These are phyloP conservation scores for Spinellus fusiger DNA, from an alignment of 192 early-diverging fungal species.

Conservation along the genomic window DNA sequence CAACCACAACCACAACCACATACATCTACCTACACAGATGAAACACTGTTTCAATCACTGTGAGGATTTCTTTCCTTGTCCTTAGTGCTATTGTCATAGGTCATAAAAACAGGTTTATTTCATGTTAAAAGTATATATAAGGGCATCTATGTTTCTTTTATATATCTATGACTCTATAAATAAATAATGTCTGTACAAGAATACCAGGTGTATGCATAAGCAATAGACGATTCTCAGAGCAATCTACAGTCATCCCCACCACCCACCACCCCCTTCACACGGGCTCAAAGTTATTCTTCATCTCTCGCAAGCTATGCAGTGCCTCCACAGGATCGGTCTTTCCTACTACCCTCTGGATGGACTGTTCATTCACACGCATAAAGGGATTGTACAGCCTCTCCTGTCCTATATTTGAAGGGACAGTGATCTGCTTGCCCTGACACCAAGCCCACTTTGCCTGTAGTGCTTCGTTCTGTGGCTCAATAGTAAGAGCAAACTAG, in stretches of 20 bases:
- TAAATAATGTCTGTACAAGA: too few relatives aligned
- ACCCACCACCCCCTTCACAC: too few relatives aligned
- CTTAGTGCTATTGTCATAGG: too few relatives aligned
- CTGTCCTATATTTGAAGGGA: slow-evolving; percentile 88
- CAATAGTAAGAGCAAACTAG: slow-evolving; percentile 71
- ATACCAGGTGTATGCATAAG: background rate
- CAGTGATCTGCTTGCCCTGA: slow-evolving; percentile 37
- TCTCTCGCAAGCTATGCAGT: slow-evolving; percentile 66
- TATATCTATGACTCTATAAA: too few relatives aligned
- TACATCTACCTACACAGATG: too few relatives aligned
- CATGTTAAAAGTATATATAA: too few relatives aligned
- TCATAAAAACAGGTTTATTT: too few relatives aligned
- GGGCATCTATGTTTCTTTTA: too few relatives aligned
- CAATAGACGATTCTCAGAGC: background rate
- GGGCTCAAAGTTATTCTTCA: slow-evolving; percentile 56
- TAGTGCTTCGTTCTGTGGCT: slow-evolving; percentile 71
- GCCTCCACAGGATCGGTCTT: slow-evolving; percentile 66
- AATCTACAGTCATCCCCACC: background rate
- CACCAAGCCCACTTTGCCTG: slow-evolving; percentile 60
- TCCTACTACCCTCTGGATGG: slow-evolving; percentile 49
- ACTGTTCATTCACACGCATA: slow-evolving; percentile 67
- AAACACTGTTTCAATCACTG: too few relatives aligned
- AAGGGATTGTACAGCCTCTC: slow-evolving; percentile 87
- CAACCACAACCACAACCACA: too few relatives aligned
- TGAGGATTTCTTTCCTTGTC: too few relatives aligned